Base-by-base conservation (phyloP, 2,329 filamentous ascomycete genomes). In the Colletotrichum tanaceti region DNA sequence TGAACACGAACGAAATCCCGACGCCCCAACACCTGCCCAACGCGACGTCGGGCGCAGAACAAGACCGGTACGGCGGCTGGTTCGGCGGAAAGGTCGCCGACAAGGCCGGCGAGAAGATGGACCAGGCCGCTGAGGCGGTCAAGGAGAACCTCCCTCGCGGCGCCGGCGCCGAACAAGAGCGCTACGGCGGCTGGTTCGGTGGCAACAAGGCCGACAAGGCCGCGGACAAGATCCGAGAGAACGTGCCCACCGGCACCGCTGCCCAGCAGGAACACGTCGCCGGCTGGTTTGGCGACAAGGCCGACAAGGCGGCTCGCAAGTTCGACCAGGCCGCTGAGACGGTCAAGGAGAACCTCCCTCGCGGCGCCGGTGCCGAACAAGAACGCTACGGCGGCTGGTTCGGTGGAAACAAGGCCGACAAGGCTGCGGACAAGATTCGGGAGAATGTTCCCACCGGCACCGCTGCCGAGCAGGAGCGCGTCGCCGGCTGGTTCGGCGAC, bases 361-460 rank as follows among this genome's bases (percentile, higher is more conserved):
- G 63, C 47, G 59, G 46, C 2, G 70, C 61, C 0, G 74, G 55
- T 41, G 66, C 64, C 38, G 72, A 70, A 41, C 70, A 72, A 44
- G 72, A 73, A n/a, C 72, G 72, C 20, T 70, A 67, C 7, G 67
- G 53, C 20, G 58, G 52, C 11, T 71, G 64, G 58, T 72, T 73
- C 46, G 62, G 62, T 16, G 53, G 59, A 28, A 69, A 65, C 10
- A 20, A 54, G 50, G 4, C 38, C 5, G 57, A 59, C 24, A 18
- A 65, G 16, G 63, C 38, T 28, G 44, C 67, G 6, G 41, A 62
- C 14, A 70, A 65, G 60, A 22, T 70, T 20, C 47, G 55, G 46
- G 14, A 54, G 47, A 62, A 61, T 35, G 16, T 65, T 5, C 63
- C 63, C 18, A 41, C 32, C 20, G 47, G 47, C 32, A 20, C 55